Conservation (phyloP, 2,329 filamentous ascomycete species). For the Teratosphaeria nubilosa region DNA sequence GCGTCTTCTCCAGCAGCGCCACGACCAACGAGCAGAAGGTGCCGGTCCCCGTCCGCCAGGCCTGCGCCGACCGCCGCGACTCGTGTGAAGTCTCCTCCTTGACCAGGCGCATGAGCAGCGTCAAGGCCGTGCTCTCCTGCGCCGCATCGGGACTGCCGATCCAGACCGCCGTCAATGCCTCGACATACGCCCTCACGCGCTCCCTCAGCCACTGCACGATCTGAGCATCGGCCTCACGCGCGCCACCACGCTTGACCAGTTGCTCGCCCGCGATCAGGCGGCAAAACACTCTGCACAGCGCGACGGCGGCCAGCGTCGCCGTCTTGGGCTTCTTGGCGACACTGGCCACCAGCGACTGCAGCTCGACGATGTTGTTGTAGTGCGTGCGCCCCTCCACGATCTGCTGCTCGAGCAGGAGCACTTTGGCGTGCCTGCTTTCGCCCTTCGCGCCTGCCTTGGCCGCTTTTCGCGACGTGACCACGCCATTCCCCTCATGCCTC, state of each 20-base stretch:
- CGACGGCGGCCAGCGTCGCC: constrained; percentile 54
- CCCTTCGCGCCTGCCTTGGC: constrained; percentile 23
- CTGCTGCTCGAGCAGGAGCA: constrained; percentile 66
- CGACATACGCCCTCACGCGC: constrained; percentile 56
- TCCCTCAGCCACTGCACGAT: constrained; percentile 72
- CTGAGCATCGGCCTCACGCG: constrained; percentile 62
- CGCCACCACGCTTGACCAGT: constrained; percentile 54
- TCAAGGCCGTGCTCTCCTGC: constrained; percentile 58
- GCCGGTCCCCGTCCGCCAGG: constrained; percentile 50
- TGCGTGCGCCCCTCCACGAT: constrained; percentile 79
- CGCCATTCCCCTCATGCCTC: constrained; percentile 22
- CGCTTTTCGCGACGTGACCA: constrained; percentile 25
- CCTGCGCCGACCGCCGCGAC: constrained; percentile 40
- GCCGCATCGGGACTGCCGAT: constrained; percentile 48
- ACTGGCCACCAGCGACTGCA: constrained; percentile 49
- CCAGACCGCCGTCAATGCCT: constrained; percentile 42
- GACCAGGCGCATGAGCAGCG: constrained; percentile 70
- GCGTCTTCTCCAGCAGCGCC: constrained; percentile 48
- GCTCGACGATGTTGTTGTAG: constrained; percentile 77
- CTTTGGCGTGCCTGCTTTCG: constrained; percentile 50
- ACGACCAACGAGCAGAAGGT: constrained; percentile 58
- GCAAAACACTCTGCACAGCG: constrained; percentile 78
- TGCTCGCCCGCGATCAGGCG: constrained; percentile 65
- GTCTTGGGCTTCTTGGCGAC: constrained; percentile 45
- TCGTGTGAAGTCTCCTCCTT: constrained; percentile 63